These are phyloP conservation scores for Lycium barbarum DNA, from an alignment of 257 asterid species.

Conservation along the genomic window DNA sequence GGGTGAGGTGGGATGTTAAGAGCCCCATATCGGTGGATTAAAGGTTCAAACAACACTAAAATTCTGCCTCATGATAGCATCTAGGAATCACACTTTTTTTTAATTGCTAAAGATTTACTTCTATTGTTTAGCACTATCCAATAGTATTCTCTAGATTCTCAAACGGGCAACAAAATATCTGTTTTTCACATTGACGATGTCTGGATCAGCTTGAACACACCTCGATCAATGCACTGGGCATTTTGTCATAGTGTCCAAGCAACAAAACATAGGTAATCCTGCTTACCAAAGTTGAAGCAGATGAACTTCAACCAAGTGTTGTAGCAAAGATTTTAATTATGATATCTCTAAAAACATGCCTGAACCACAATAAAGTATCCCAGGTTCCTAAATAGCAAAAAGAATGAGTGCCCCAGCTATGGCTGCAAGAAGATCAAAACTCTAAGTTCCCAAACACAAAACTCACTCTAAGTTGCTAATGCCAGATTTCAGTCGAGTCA, in stretches of 20 bases:
- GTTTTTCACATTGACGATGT: not conserved
- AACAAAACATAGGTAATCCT: constrained; percentile 1
- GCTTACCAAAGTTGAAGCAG: not conserved
- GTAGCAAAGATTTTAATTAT: not conserved
- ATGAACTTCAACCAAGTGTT: not conserved
- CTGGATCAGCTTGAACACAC: not conserved
- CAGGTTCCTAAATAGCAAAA: not conserved
- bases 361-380: not conserved
- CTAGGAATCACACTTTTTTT: not conserved
- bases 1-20: too few species aligned
- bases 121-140: too few species aligned
- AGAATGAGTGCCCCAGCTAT: not conserved
- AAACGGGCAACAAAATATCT: not conserved
- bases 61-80: not conserved
- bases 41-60: constrained; percentile 19
- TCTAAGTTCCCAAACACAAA: not conserved
- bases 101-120: not conserved
- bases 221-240: too few species aligned
- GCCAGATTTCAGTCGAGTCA: not conserved
- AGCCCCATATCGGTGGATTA: too few species aligned
- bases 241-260: not conserved
- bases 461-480: not conserved
- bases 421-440: not conserved
- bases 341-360: not conserved
- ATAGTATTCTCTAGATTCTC: too few species aligned